phyloP scores from a whole-genome alignment of 202 grass and related monocot species.

The Panicum hallii region DNA sequence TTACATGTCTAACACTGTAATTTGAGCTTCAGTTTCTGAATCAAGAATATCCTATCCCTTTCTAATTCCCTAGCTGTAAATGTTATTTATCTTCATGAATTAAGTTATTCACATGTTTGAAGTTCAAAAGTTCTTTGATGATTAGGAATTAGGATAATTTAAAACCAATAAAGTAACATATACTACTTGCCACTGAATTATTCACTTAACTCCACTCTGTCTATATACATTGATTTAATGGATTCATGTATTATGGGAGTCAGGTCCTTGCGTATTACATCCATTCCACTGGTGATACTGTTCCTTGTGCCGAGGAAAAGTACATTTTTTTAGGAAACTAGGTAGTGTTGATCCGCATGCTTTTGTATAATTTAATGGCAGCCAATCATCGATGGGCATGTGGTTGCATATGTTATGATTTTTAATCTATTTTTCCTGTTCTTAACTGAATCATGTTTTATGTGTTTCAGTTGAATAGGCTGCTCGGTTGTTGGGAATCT shows the following conservation, averaged over 20 bases:
- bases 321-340: not conserved
- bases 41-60: not conserved
- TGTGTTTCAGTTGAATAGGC: slow-evolving; percentile 46
- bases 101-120: not conserved
- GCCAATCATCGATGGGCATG: not conserved
- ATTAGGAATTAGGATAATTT: not conserved
- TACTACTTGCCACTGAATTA: not conserved
- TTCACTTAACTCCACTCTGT: not conserved
- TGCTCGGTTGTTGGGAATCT: not conserved
- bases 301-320: not conserved
- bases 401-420: not conserved
- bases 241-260: not conserved
- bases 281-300: not conserved
- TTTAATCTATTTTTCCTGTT: not conserved
- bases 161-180: not conserved
- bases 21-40: not conserved
- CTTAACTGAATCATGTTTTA: slow-evolving; percentile 20
- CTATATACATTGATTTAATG: not conserved
- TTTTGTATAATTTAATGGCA: slow-evolving; percentile 19
- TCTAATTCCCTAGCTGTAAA: not conserved
- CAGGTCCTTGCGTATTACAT: not conserved
- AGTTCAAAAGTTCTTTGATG: not conserved
- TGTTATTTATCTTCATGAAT: not conserved
- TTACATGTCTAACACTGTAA: not conserved
- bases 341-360: not conserved